Evolutionary conservation across 768 basidiomycete genomes (phyloP).

Genomic region (Mrakia frigida): DNA sequence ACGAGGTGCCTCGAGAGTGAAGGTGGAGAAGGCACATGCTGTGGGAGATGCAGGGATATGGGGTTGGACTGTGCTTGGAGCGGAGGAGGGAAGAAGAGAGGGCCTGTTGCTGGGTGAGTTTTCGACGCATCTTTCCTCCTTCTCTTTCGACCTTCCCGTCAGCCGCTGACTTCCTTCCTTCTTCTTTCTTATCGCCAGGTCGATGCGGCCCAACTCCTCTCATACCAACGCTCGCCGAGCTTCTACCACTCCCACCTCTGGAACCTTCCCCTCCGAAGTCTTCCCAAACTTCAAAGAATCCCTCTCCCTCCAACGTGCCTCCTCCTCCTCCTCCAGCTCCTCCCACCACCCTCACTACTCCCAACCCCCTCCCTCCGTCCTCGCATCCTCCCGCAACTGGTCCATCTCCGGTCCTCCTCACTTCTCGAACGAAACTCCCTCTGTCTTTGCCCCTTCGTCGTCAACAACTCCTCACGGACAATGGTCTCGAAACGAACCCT

Average conservation of each 20-base stretch:
- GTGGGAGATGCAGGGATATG: constrained; percentile 20
- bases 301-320: background rate
- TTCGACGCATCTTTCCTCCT: background rate
- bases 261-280: background rate
- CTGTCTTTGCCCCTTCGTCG: constrained; percentile 3
- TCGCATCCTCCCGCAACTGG: background rate
- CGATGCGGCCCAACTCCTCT: background rate
- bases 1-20: constrained; percentile 23
- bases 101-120: constrained; percentile 19
- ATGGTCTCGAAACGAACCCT: background rate
- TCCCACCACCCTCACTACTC: background rate
- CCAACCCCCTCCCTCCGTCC: background rate
- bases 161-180: background rate
- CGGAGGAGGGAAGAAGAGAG: constrained; percentile 21
- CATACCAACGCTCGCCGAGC: background rate
- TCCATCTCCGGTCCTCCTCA: background rate
- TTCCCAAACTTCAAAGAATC: background rate
- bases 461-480: background rate
- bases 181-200: background rate
- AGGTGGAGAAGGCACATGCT: background rate
- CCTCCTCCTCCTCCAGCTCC: no score
- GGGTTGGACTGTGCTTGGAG: constrained; percentile 20
- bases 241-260: background rate
- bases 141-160: background rate
- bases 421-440: background rate